A percentile compares a stretch with the other conserved stretches of the same genome.
phyloP scores from a whole-genome alignment of 179 eudicot species.

The Monotropa hypopitys region DNA sequence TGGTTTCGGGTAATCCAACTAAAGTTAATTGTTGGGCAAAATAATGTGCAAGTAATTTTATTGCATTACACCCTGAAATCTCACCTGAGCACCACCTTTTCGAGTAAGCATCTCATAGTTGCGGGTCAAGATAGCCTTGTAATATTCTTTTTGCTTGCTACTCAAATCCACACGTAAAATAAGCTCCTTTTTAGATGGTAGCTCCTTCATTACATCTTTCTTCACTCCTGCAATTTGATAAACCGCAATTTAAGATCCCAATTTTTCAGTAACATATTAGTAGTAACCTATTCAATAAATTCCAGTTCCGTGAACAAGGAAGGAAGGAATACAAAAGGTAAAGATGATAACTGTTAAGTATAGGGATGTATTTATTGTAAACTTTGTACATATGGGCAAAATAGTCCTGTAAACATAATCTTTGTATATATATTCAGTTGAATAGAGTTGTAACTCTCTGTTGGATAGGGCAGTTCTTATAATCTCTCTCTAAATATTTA shows the following conservation, averaged over 20 bases:
- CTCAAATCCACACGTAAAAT: constrained; percentile 89
- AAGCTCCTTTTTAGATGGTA: constrained; percentile 96
- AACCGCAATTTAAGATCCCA: not conserved
- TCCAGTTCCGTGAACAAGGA: not conserved
- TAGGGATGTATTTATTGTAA: too few relatives aligned
- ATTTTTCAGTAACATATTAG: not conserved
- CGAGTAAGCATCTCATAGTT: constrained; percentile 88
- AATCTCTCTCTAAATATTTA: too few relatives aligned
- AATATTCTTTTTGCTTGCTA: constrained; percentile 91
- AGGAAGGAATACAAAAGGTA: not conserved
- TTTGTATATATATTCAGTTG: too few relatives aligned
- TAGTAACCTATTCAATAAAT: not conserved
- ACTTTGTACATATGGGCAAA: too few relatives aligned
- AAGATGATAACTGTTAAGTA: too few relatives aligned
- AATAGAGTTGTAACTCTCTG: too few relatives aligned
- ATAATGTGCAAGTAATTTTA: not conserved
- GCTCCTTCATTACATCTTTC: constrained; percentile 91
- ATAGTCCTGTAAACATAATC: too few relatives aligned
- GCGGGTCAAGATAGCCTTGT: constrained; percentile 92
- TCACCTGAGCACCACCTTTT: constrained; percentile 90
- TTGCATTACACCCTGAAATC: constrained; percentile 5
- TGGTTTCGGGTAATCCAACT: constrained; percentile 13
- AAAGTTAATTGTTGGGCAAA: not conserved
- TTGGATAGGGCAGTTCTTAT: too few relatives aligned
- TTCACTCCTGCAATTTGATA: constrained; percentile 58